These are phyloP conservation scores for Posidonia oceanica DNA, from an alignment of 116 monocot genomes.

Conservation along the genomic window DNA sequence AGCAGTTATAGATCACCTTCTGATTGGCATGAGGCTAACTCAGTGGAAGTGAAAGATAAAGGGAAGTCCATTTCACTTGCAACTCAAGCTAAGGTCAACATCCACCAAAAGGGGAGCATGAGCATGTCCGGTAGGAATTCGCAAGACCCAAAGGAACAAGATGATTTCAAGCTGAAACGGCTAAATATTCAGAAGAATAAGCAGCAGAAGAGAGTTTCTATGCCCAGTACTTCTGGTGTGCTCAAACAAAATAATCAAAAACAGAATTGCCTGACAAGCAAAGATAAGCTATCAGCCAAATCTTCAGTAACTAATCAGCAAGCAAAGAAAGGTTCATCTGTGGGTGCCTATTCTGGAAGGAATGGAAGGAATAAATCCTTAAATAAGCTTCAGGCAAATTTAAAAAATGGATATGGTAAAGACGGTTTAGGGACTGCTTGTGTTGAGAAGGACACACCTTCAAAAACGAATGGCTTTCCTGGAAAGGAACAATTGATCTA, in stretches of 20 bases:
- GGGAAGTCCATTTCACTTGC: slow-evolving; percentile 71
- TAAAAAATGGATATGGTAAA: slow-evolving; percentile 30
- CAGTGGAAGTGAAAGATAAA: slow-evolving; percentile 24
- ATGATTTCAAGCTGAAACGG: slow-evolving; percentile 30
- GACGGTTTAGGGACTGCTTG: slow-evolving; percentile 12
- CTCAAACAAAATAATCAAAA: slow-evolving; percentile 89
- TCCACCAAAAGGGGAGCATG: slow-evolving; percentile 59
- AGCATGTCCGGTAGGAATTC: slow-evolving; percentile 14
- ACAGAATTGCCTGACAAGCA: slow-evolving; percentile 50
- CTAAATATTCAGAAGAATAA: slow-evolving; percentile 33
- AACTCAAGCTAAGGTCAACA: slow-evolving; percentile 75
- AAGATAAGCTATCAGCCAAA: slow-evolving; percentile 30
- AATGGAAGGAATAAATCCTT: slow-evolving; percentile 36
- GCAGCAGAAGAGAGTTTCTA: slow-evolving; percentile 28
- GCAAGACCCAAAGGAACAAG: slow-evolving; percentile 22
- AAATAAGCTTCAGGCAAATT: slow-evolving; percentile 30
- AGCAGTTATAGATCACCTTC: slow-evolving; percentile 15
- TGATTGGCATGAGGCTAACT: slow-evolving; percentile 25
- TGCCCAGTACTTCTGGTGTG: slow-evolving; percentile 30
- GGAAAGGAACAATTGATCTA: slow-evolving; percentile 56
- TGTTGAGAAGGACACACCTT: slow-evolving; percentile 27
- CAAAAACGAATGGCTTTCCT: slow-evolving; percentile 44
- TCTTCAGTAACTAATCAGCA: slow-evolving; percentile 42
- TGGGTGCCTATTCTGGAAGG: slow-evolving; percentile 36
- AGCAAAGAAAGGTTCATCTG: slow-evolving; percentile 29